Percentiles rank a stretch among this genome's conserved stretches.
Conservation (phyloP, 768 basidiomycete genomes). For the Naganishia randhawae region DNA sequence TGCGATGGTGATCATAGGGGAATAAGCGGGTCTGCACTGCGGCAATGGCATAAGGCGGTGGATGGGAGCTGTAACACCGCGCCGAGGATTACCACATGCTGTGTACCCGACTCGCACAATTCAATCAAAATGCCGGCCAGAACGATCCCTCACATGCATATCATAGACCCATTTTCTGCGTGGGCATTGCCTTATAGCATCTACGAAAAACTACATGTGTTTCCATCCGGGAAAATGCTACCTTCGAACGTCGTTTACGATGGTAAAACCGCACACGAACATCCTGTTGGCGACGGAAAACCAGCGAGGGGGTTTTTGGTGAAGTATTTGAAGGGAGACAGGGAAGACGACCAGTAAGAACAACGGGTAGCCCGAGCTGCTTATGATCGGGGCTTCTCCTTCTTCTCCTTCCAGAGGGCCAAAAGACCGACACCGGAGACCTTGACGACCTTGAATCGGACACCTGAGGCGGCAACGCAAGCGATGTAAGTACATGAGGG, state of each 20-base stretch:
- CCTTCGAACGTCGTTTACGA: no score
- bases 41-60: no score
- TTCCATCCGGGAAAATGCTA: conserved; percentile 16
- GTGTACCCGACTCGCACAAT: not conserved
- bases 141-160: conserved; percentile 20
- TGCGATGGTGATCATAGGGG: no score
- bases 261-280: not conserved
- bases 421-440: conserved; percentile 98
- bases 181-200: not conserved
- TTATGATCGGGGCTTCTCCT: conserved; percentile 76
- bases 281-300: conserved; percentile 2
- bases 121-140: not conserved
- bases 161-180: conserved; percentile 9
- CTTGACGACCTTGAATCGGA: conserved; percentile 99
- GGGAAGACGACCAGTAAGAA: not conserved
- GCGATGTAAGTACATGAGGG: not conserved
- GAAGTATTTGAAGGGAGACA: not conserved
- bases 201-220: conserved; percentile 14
- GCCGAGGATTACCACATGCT: no score
- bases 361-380: conserved; percentile 13
- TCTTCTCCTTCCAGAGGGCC: conserved; percentile 99
- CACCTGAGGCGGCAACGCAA: not conserved
- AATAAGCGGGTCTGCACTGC: no score
- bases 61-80: no score
- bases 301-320: conserved; percentile 11